Base-by-base conservation (phyloP, 2,329 filamentous ascomycete genomes). In the Purpureocillium takamizusanense region DNA sequence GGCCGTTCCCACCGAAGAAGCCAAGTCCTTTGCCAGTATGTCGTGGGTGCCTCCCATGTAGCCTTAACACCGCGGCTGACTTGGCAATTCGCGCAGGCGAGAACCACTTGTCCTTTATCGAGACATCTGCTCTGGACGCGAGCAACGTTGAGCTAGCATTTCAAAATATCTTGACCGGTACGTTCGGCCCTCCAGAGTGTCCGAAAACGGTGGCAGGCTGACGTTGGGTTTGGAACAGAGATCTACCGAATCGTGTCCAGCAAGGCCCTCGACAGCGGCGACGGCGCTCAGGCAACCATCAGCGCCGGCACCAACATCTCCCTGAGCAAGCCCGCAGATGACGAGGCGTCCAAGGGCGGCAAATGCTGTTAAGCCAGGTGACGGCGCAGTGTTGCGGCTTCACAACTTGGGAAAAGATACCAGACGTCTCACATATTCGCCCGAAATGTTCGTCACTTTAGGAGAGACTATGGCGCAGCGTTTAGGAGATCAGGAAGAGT, bases 81-180 rank as follows among this genome's bases (percentile, higher is more conserved):
- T 29, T 35, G n/a, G 28, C 27, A 23, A 23, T 15, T 15, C 35
- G 28, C 43, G 32, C 52, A 95, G 89, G 87, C 74, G 89, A 95
- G 66, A 95, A 95, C 71, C 90, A 95, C 63, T 77, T 97, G 33
- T 97, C 90, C 37, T 98, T 98, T 67, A 98, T 98, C 65, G 92
- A 98, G 75, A 98, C 92, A 31, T 98, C 94, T 45, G 92, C 92
- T 48, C 82, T 98, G 55, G 92, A 98, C 61, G 92, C 92, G 54
- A 97, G 88, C 78, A 98, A 98, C 61, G 92, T 98, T 50, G 92
- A 98, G 70, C 81, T 97, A 58, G 92, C 92, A 44, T 97, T 98
- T 78, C 90, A 98, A 71, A 97, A 97, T 69, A 98, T 98, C 61
- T 74, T 98, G 61, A 98, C 92, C 60, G 90, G 90, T 95, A 76